Conservation (phyloP, 176 grass and related monocot genomes). For the Eleusine coracana region DNA sequence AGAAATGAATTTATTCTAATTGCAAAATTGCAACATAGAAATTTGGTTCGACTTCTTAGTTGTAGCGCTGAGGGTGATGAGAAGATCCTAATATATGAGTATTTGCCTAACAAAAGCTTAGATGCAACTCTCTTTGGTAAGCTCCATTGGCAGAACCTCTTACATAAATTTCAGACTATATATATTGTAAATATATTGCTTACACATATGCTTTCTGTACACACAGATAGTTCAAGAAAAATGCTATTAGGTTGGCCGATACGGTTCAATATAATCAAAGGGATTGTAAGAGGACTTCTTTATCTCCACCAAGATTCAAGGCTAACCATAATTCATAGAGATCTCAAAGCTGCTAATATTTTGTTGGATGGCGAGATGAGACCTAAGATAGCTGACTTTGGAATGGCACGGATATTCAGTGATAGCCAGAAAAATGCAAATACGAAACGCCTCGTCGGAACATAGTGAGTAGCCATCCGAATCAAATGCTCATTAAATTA, state of each 20-base stretch:
- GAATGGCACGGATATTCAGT: constrained; percentile 41
- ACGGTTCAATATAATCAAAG: constrained; percentile 43
- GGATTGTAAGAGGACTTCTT: constrained; percentile 39
- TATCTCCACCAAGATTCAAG: constrained; percentile 39
- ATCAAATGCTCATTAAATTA: too few relatives aligned
- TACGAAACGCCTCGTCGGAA: constrained; percentile 16
- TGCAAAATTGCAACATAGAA: constrained; percentile 25
- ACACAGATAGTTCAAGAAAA: constrained; percentile 17
- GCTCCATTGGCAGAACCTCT: background rate
- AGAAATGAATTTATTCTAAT: constrained; percentile 29
- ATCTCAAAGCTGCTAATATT: constrained; percentile 35
- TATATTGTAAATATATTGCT: too few relatives aligned
- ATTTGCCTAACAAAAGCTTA: constrained; percentile 29
- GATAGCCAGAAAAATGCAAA: constrained; percentile 17
- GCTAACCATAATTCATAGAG: too few relatives aligned
- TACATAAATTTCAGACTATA: background rate
- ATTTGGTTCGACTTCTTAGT: constrained; percentile 39
- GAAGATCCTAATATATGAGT: constrained; percentile 39
- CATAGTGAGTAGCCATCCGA: too few relatives aligned
- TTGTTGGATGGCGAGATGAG: constrained; percentile 41
- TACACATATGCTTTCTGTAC: too few relatives aligned
- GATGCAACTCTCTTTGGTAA: constrained; percentile 29
- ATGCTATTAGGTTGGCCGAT: constrained; percentile 27
- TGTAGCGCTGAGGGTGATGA: constrained; percentile 19
- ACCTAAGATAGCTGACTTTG: constrained; percentile 50